Base-by-base conservation (phyloP, 2,329 filamentous ascomycete genomes). In the Pseudonectria foliicola region DNA sequence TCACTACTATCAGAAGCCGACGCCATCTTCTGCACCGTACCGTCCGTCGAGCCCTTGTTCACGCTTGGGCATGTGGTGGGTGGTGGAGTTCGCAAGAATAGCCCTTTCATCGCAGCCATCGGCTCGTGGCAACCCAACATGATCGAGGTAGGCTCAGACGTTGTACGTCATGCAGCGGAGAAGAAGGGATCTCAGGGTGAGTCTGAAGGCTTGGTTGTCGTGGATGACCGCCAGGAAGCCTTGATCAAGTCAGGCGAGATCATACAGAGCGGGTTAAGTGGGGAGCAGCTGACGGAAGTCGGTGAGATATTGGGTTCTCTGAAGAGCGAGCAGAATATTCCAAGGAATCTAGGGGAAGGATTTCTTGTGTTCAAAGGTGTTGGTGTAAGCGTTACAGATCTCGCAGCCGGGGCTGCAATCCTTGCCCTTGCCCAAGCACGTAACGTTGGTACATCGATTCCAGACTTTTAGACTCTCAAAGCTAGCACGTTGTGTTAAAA, bases 181-280 rank as follows among this genome's bases (percentile, higher is more conserved):
- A 14, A 35, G 10, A 18, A 15, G 5, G 41, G 38, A 23, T 35
- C 40, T 6, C 39, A 2, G 1, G 40, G 35, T 2, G 23, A 13
- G 0, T 4, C 13, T 0, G 23, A 36, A 3, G 42, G 46, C 0
- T 39, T 37, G 2, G 55, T 74, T 13, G 60, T 70, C 10, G 70
- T 73, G 7, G 71, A 75, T 46, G 78, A 70, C 33, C 64, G 79
- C 0, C 71, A 77, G 12, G 74, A 73, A 2, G 76, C 75, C 35
- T 54, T 83, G 13, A 67, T 72, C 39, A 77, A 83, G 46, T 76
- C 80, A 0, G 81, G 81, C 0, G 81, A 85, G 54, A 60, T 85
- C 6, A 71, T 83, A 7, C 70, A 80, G 56, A 78, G 78, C 0
- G 70, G 67, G 2, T 56, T 85, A 5, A 64, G 61, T 4, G 67